These are phyloP conservation scores for Lasiodiplodia sp. DNA, from an alignment of 2,329 filamentous ascomycete genomes.

Conservation along the genomic window DNA sequence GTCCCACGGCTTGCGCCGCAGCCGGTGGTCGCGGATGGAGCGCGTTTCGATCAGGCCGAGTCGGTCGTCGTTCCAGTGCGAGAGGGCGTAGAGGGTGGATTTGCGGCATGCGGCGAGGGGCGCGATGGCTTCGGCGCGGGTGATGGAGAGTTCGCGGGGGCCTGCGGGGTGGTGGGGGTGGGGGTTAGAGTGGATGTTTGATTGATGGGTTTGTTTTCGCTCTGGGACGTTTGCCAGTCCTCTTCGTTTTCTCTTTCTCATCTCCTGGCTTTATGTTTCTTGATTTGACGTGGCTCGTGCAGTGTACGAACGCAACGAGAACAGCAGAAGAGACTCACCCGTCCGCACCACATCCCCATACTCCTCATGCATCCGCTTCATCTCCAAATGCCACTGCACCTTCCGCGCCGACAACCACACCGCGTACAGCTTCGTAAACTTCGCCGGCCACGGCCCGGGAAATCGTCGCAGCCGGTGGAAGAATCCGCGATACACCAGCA, in stretches of 20 bases:
- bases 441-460: slow-evolving; percentile 45
- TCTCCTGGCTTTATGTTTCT: neutral
- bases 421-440: slow-evolving; percentile 37
- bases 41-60: slow-evolving; percentile 40
- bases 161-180: slow-evolving; percentile 34
- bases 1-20: slow-evolving; percentile 44
- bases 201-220: neutral
- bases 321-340: slow-evolving; percentile 38
- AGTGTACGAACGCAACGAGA: neutral
- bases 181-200: slow-evolving; percentile 36
- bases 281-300: neutral
- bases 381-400: slow-evolving; percentile 27
- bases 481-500: slow-evolving; percentile 41
- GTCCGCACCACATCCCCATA: slow-evolving; percentile 30
- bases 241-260: neutral
- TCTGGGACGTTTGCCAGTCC: neutral
- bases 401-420: slow-evolving; percentile 1
- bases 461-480: slow-evolving; percentile 45
- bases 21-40: slow-evolving; percentile 40
- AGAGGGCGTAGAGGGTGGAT: slow-evolving; percentile 12
- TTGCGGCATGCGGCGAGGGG: slow-evolving; percentile 10
- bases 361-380: slow-evolving; percentile 2
- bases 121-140: neutral
- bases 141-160: slow-evolving; percentile 21
- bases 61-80: slow-evolving; percentile 33